phyloP scores from a whole-genome alignment of 306 rosid species.

The Quercus glauca region DNA sequence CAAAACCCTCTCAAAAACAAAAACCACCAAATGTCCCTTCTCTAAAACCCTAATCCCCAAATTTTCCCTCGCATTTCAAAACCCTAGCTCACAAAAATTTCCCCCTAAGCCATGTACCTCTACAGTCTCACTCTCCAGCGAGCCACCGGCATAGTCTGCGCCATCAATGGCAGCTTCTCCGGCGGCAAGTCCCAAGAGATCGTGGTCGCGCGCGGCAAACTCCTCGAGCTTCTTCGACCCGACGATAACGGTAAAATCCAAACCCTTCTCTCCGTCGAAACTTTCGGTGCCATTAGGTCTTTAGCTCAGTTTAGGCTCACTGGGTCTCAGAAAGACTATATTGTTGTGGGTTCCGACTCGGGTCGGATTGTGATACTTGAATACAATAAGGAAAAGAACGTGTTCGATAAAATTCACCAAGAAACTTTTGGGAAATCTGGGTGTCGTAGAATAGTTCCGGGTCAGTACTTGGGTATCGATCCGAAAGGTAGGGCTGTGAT shows the following conservation, averaged over 20 bases:
- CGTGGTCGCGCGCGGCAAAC: slow-evolving; percentile 88
- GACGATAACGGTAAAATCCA: slow-evolving; percentile 91
- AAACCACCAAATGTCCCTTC: not conserved
- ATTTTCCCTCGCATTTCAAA: not conserved
- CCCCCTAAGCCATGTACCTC: slow-evolving; percentile 61
- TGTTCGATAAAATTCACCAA: slow-evolving; percentile 84
- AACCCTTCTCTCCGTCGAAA: slow-evolving; percentile 90
- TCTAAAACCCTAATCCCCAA: not conserved
- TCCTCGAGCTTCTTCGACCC: slow-evolving; percentile 93
- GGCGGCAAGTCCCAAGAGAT: slow-evolving; percentile 92
- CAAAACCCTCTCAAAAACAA: not conserved
- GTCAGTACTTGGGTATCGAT: slow-evolving; percentile 84
- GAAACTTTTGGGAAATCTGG: slow-evolving; percentile 97
- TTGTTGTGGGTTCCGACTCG: slow-evolving; percentile 89
- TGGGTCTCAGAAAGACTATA: slow-evolving; percentile 83
- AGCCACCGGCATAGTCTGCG: slow-evolving; percentile 85
- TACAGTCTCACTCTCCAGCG: slow-evolving; percentile 90
- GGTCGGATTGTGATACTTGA: slow-evolving; percentile 90
- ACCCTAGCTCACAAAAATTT: not conserved
- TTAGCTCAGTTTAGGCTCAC: slow-evolving; percentile 84
- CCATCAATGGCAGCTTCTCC: slow-evolving; percentile 94
- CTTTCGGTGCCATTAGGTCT: slow-evolving; percentile 81
- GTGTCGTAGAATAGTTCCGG: slow-evolving; percentile 87
- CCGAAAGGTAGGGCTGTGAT: slow-evolving; percentile 96
- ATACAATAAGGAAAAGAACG: slow-evolving; percentile 81